phyloP scores from a whole-genome alignment of 495 filamentous ascomycete genomes.

The Parmelia sp. region DNA sequence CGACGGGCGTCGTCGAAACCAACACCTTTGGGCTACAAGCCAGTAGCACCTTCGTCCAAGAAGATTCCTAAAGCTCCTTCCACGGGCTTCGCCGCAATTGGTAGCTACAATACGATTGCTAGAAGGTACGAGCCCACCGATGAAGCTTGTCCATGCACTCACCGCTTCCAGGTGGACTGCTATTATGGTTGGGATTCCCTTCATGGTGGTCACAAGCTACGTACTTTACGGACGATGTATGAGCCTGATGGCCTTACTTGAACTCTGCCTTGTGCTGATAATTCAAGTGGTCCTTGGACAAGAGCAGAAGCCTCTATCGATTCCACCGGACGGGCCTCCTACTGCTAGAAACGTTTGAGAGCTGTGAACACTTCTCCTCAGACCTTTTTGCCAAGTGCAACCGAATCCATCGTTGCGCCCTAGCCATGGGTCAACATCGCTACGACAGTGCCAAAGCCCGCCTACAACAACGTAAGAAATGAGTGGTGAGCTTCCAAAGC shows the following conservation, averaged over 20 bases:
- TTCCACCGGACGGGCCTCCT: conserved; percentile 2
- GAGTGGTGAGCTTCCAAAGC: background rate
- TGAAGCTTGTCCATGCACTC: background rate
- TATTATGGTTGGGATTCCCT: conserved; percentile 20
- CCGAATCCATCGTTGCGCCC: background rate
- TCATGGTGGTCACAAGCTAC: conserved; percentile 23
- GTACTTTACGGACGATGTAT: conserved; percentile 19
- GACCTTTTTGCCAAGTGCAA: background rate
- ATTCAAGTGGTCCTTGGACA: conserved; percentile 16
- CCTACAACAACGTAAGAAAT: background rate
- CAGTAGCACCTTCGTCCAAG: background rate
- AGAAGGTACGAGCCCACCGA: background rate
- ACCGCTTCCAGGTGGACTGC: conserved; percentile 16
- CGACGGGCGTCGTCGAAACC: background rate
- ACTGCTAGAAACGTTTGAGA: background rate
- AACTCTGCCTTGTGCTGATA: conserved; percentile 3
- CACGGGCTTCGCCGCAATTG: conserved; percentile 14
- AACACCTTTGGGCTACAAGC: background rate
- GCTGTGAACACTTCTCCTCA: background rate
- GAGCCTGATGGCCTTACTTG: background rate
- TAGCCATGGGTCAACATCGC: background rate
- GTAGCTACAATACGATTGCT: conserved; percentile 17
- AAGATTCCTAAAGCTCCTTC: background rate
- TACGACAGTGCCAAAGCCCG: background rate
- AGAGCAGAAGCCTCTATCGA: background rate